Evolutionary conservation across 768 basidiomycete species (phyloP), one percentile per base, ranked within the genome.

Genomic region (Lactifluus subvellereus): DNA sequence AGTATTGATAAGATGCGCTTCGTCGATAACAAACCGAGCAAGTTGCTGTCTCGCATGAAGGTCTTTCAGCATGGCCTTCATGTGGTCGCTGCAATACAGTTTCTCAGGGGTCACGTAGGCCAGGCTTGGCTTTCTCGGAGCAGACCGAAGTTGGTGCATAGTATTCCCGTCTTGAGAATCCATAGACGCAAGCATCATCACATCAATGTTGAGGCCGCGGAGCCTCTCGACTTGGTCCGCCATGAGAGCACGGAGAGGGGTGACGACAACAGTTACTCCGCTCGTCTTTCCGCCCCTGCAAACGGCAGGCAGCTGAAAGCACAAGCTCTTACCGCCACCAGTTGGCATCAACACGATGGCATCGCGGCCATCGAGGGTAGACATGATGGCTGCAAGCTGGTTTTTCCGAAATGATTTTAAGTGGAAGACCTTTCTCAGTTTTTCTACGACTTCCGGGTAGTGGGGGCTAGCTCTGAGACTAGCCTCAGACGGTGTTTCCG

Each of bases 341-440:
- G 97, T 99, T 1, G 97, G 97, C 85, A 98, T 95, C 8, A 98
- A 80, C 18, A 98, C 91, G 67, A 98, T 94, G 18, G 93, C 91
- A 70, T 98, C 96, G 59, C 79, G 82, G 8, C 89, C 93, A 2
- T 80, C 78, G 73, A 99, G 76, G 0, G 89, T 85, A 16, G 88
- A 88, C 49, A 83, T 81, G 66, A 98, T 89, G 2, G 91, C 93
- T 69, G 90, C 87, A 45, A 94, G 80, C 71, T 98, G 97, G 73
- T 98, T 90, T 14, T 73, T 74, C 38, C 96, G 84, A 73, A 98
- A 98, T 1, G 71, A 69, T 0, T 79, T 68, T 14, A 98, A 77
- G 6, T 76, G 76, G 74, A 98, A 98, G 0, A 82, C 77, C 8
- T 73, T 67, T 52, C 74, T 78, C 9, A 94, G 78, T 13, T 81